Percentiles rank a stretch among this genome's conserved stretches.
These are phyloP conservation scores for Fusarium paranaense DNA, from an alignment of 2,329 filamentous ascomycete genomes.

Conservation along the genomic window DNA sequence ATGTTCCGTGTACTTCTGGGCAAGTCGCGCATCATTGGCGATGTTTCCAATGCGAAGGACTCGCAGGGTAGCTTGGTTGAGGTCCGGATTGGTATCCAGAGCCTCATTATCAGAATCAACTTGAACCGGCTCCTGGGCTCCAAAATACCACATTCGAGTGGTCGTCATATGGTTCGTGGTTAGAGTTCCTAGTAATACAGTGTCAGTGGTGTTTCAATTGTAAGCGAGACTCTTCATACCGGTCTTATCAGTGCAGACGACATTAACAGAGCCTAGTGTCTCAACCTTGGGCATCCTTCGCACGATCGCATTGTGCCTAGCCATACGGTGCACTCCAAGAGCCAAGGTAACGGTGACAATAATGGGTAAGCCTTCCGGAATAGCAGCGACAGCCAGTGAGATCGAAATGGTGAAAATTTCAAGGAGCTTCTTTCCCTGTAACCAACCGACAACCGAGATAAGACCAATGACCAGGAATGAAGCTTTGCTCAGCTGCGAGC, in stretches of 20 bases:
- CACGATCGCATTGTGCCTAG: constrained; percentile 93
- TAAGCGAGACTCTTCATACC: constrained; percentile 57
- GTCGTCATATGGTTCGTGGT: constrained; percentile 99
- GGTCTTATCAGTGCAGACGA: constrained; percentile 99
- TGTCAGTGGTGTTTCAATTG: constrained; percentile 25
- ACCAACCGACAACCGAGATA: constrained; percentile 89
- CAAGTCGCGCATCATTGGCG: constrained; percentile 91
- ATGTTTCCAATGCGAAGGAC: constrained; percentile 95
- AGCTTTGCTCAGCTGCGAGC: constrained; percentile 95
- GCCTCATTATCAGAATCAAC: constrained; percentile 67
- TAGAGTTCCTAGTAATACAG: constrained; percentile 73
- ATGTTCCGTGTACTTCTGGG: constrained; percentile 76
- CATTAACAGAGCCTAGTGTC: constrained; percentile 97
- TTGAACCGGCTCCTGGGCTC: constrained; percentile 65
- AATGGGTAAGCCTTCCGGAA: constrained; percentile 95
- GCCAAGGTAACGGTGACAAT: constrained; percentile 98
- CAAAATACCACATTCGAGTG: constrained; percentile 96
- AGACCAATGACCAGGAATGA: constrained; percentile 95
- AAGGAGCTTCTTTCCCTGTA: constrained; percentile 88
- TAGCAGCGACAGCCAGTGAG: constrained; percentile 94
- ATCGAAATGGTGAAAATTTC: constrained; percentile 99
- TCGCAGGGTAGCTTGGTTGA: constrained; percentile 78
- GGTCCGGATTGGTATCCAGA: constrained; percentile 64
- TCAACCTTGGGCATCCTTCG: constrained; percentile 96
- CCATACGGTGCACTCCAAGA: constrained; percentile 95